phyloP scores from a whole-genome alignment of 2,329 filamentous ascomycete genomes.

The Acrocalymma vagum region DNA sequence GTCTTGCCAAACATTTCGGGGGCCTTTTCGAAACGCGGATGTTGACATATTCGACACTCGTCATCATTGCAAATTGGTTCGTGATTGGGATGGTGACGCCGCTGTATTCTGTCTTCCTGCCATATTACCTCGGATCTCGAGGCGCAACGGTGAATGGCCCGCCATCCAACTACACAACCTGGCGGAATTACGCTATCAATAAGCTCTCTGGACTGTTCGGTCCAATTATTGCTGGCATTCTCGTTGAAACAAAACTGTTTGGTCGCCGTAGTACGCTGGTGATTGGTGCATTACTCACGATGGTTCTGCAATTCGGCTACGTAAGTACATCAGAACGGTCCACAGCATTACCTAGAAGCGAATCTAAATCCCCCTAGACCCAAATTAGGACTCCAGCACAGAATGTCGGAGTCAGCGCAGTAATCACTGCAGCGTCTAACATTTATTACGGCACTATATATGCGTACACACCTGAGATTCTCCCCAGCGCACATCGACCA shows the following conservation, averaged over 20 bases:
- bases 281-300: conserved; percentile 26
- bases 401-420: conserved; percentile 28
- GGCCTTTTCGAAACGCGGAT: conserved; percentile 29
- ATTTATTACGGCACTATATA: conserved; percentile 33
- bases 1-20: conserved; percentile 25
- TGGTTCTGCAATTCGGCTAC: conserved; percentile 30
- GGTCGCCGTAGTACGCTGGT: conserved; percentile 29
- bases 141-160: conserved; percentile 16
- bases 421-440: conserved; percentile 26
- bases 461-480: conserved; percentile 29
- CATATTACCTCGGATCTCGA: conserved; percentile 20
- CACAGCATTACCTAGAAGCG: not conserved
- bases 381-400: conserved; percentile 31
- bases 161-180: conserved; percentile 19
- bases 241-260: conserved; percentile 28
- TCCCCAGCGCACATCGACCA: conserved; percentile 27
- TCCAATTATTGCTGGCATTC: conserved; percentile 18
- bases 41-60: conserved; percentile 24
- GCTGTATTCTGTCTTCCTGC: conserved; percentile 22
- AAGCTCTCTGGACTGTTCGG: conserved; percentile 15
- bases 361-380: conserved; percentile 11
- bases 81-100: conserved; percentile 22
- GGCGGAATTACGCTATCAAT: conserved; percentile 27
- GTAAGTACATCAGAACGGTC: not conserved
- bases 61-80: conserved; percentile 33